phyloP scores from a whole-genome alignment of 179 eudicot genomes.

The Spinacia oleracea region DNA sequence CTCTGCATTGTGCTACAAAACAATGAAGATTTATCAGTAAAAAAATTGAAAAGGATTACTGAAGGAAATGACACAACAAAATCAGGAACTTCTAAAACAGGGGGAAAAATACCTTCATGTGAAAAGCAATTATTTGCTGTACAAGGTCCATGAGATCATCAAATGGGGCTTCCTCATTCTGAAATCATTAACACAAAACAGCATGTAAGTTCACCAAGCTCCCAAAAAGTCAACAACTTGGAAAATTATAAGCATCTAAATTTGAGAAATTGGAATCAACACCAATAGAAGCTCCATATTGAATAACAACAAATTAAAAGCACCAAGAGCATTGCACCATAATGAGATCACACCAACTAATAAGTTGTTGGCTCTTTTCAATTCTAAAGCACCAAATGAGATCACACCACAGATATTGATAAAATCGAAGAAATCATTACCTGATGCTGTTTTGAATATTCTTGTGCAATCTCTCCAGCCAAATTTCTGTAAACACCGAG shows the following conservation, averaged over 20 bases:
- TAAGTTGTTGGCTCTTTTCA: background rate
- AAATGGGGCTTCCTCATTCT: conserved; percentile 64
- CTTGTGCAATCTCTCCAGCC: conserved; percentile 89
- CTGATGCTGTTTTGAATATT: conserved; percentile 67
- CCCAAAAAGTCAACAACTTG: background rate
- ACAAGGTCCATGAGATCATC: conserved; percentile 84
- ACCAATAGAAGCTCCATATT: background rate
- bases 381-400: background rate
- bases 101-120: conserved; percentile 68
- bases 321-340: background rate
- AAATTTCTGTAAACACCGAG: conserved; percentile 57
- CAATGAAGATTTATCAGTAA: conserved; percentile 14
- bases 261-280: background rate
- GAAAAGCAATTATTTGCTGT: conserved; percentile 80
- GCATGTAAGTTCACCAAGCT: background rate
- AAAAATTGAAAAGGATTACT: background rate
- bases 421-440: conserved; percentile 30
- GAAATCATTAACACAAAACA: conserved; percentile 27
- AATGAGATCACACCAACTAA: conserved; percentile 4
- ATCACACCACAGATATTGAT: background rate
- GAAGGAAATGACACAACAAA: conserved; percentile 4
- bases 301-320: background rate
- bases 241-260: too few relatives aligned
- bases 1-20: conserved; percentile 97
- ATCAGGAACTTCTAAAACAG: background rate